Base-by-base conservation (phyloP, 208 protist genomes). In the Leishmania major region DNA sequence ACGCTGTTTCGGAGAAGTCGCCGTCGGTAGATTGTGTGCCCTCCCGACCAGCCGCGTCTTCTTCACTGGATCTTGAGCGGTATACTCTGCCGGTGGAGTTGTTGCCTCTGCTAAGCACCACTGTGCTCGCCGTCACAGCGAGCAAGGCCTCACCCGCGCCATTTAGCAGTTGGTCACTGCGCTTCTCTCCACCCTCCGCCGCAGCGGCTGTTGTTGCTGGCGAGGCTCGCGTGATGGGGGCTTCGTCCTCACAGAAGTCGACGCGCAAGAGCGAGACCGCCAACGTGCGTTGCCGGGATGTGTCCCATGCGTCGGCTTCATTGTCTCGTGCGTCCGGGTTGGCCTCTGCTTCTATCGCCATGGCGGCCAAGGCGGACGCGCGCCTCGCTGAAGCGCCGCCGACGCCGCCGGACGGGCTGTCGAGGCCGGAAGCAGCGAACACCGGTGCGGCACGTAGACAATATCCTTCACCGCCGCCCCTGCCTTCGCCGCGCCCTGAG, bases 111-210 rank as follows among this genome's bases (percentile, higher is more conserved):
- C 51, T 81, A 43, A 78, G 77, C 53, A 64, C 82, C 19, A 69
- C 77, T 40, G 71, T 66, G 51, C 71, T 81, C 25, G 59, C 78
- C n/a, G 64, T 74, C 77, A 79, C 76, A 19, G 77, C 70, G 28
- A 43, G 37, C 53, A 37, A 40, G 75, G 1, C 57, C 37, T 67
- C 57, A 31, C 25, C 53, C 3, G 37, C 15, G 19, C 51, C 77
- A 4, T 66, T 64, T 4, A 67, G 31, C 0, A 53, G 74, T 59
- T 64, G 64, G 28, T 69, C 71, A 15, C 11, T 43, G 6, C 35
- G 47, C 49, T 53, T 37, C 7, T 79, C 82, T 19, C 59, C 77
- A 3, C 60, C 70, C 4, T 66, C 77, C 0, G 62, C 82, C 2
- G 82, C 77, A 1, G 62, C 70, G 10, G 47, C 53, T 77, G 73